phyloP scores from a whole-genome alignment of 2,329 filamentous ascomycete species.

The Exophiala calicioides region DNA sequence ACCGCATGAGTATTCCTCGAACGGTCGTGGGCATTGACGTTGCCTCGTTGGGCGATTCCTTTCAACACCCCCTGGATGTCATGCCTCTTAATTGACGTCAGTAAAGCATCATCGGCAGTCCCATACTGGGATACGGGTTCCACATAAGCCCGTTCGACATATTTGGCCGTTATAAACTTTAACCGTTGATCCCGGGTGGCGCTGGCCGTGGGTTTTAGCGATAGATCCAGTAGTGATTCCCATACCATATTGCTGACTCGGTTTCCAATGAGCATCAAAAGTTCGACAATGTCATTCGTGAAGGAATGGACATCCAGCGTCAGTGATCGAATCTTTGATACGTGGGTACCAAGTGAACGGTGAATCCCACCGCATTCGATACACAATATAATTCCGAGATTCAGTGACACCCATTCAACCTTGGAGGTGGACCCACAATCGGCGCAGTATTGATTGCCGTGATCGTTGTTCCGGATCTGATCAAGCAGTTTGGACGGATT shows the following conservation, averaged over 20 bases:
- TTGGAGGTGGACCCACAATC: constrained; percentile 90
- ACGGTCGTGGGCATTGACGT: constrained; percentile 81
- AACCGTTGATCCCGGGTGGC: constrained; percentile 86
- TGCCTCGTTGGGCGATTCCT: constrained; percentile 80
- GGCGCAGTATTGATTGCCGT: constrained; percentile 90
- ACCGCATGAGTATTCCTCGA: constrained; percentile 86
- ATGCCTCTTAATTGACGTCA: constrained; percentile 93
- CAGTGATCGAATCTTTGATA: constrained; percentile 93
- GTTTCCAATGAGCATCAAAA: constrained; percentile 88
- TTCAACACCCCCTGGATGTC: constrained; percentile 93
- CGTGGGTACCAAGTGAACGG: constrained; percentile 91
- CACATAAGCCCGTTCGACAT: constrained; percentile 80
- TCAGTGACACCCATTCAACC: constrained; percentile 99
- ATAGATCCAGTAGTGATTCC: constrained; percentile 79
- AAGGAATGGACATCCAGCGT: constrained; percentile 96
- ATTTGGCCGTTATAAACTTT: constrained; percentile 94
- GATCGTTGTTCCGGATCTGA: constrained; percentile 82
- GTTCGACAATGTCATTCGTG: constrained; percentile 93
- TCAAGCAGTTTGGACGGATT: constrained; percentile 84
- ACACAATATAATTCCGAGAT: constrained; percentile 91
- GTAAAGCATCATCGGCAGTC: constrained; percentile 80
- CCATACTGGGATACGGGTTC: constrained; percentile 72
- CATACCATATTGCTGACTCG: constrained; percentile 94
- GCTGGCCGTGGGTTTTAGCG: constrained; percentile 70
- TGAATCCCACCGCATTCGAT: constrained; percentile 99